Conservation (phyloP, 2,329 filamentous ascomycete genomes). For the Diaporthe capsici region DNA sequence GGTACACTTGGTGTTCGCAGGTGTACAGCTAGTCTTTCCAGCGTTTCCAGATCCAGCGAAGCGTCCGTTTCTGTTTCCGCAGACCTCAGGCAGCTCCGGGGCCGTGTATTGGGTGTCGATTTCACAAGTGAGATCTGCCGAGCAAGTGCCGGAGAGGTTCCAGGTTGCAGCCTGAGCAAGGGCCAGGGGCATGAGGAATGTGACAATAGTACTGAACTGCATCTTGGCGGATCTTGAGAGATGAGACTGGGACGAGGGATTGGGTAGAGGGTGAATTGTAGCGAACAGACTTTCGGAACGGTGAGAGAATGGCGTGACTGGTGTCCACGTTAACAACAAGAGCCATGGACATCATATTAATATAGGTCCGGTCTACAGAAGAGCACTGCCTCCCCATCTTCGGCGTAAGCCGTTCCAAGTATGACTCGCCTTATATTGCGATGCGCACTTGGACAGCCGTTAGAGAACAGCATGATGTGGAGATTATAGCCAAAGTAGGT, state of each 20-base stretch:
- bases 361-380: not conserved
- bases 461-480: not conserved
- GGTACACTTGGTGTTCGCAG: not conserved
- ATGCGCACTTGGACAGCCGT: not conserved
- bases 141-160: slow-evolving; percentile 1
- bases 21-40: not conserved
- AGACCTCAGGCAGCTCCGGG: not conserved
- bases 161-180: not conserved
- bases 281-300: not conserved
- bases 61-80: not conserved
- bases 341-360: not conserved
- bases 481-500: too few species aligned
- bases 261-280: not conserved
- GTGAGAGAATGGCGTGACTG: too few species aligned
- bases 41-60: not conserved
- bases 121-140: not conserved
- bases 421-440: not conserved
- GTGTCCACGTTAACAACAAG: not conserved
- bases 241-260: not conserved
- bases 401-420: not conserved
- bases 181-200: not conserved
- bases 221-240: not conserved
- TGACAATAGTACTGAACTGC: not conserved
- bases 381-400: not conserved
- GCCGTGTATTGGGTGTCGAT: not conserved